These are phyloP conservation scores for Cinnamomum chago DNA, from an alignment of 164 flowering plant species.

Conservation along the genomic window DNA sequence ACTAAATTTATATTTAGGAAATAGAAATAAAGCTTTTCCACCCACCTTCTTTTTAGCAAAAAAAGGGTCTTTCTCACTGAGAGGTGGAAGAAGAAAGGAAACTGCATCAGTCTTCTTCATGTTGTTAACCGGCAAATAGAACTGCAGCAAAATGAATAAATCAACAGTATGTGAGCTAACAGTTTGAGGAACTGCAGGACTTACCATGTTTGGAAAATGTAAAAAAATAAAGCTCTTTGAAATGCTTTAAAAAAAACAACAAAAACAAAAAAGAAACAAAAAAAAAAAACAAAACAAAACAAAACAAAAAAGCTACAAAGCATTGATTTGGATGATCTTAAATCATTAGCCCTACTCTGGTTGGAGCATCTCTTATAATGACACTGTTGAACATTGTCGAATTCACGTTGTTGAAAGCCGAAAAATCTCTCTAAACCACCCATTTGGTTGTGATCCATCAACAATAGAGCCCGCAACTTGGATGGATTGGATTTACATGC, in stretches of 20 bases:
- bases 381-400: background rate
- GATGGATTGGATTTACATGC: no score
- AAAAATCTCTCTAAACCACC: background rate
- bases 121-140: conserved; percentile 1
- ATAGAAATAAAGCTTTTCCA: background rate
- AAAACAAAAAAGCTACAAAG: background rate
- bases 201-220: background rate
- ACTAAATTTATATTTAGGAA: background rate
- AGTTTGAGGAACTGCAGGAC: background rate
- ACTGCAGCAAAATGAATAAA: conserved; percentile 22
- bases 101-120: conserved; percentile 19
- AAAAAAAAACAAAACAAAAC: background rate
- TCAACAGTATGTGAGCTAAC: conserved; percentile 1
- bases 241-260: background rate
- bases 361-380: background rate
- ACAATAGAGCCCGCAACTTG: no score
- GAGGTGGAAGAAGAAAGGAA: conserved; percentile 33
- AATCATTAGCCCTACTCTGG: no score
- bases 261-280: background rate
- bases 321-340: no score
- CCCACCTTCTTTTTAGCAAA: conserved; percentile 58
- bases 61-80: conserved; percentile 45
- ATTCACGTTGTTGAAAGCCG: background rate
- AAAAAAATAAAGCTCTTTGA: no score
- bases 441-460: no score